A percentile compares a stretch with the other conserved stretches of the same genome.
These are phyloP conservation scores for Linnemannia schmuckeri DNA, from an alignment of 192 early-diverging fungal genomes.

Conservation along the genomic window DNA sequence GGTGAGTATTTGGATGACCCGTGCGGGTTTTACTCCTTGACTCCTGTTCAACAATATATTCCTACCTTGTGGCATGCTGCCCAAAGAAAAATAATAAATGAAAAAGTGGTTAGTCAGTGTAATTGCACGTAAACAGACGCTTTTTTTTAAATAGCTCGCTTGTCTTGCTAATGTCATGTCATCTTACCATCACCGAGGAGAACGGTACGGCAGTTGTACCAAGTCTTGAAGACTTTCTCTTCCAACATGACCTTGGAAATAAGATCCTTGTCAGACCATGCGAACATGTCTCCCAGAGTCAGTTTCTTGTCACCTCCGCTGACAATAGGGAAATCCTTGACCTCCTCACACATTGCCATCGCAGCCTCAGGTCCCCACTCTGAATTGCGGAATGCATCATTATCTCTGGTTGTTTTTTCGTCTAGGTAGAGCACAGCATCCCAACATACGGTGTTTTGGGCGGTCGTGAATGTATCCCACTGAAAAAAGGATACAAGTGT, in stretches of 20 bases:
- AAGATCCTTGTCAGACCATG: background rate
- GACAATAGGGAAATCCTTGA: conserved; percentile 10
- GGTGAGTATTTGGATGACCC: background rate
- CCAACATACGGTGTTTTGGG: background rate
- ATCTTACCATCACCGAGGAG: conserved; percentile 32
- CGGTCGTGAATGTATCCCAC: background rate
- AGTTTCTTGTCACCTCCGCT: background rate
- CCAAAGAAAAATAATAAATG: background rate
- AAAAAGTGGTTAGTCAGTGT: conserved; percentile 68
- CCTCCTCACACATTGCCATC: conserved; percentile 15
- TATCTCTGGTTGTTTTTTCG: background rate
- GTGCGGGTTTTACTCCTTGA: conserved; percentile 82
- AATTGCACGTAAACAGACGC: conserved; percentile 70
- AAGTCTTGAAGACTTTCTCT: conserved; percentile 42
- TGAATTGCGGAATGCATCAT: conserved; percentile 2
- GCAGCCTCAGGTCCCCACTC: conserved; percentile 16
- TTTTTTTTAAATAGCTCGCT: background rate
- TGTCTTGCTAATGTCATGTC: background rate
- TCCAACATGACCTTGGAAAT: conserved; percentile 37
- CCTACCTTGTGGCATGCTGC: background rate
- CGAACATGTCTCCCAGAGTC: conserved; percentile 20
- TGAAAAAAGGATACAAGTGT: too few species aligned
- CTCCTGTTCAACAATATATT: conserved; percentile 48
- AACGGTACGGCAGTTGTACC: conserved; percentile 22
- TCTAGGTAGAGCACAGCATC: background rate